A percentile compares a stretch with the other conserved stretches of the same genome.
phyloP scores from a whole-genome alignment of 768 basidiomycete species.

The Naganishia friedmannii region DNA sequence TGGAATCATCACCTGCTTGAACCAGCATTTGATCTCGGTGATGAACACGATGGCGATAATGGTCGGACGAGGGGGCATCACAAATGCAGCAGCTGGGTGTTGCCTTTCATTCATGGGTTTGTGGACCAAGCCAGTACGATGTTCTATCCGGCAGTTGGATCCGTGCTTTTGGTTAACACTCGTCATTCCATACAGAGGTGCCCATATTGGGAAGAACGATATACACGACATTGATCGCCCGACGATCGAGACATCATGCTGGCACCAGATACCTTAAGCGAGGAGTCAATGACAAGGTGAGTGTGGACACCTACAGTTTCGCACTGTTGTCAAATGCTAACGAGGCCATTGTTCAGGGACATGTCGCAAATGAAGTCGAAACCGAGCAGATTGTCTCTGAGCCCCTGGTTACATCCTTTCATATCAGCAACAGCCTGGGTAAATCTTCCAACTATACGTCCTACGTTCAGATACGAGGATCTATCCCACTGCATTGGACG shows the following conservation, averaged over 20 bases:
- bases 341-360: slow-evolving; percentile 63
- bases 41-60: slow-evolving; percentile 46
- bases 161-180: neutral
- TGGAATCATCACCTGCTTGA: slow-evolving; percentile 86
- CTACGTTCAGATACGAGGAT: slow-evolving; percentile 93
- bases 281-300: slow-evolving; percentile 81
- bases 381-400: slow-evolving; percentile 81
- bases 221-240: slow-evolving; percentile 90
- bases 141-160: too few species aligned
- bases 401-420: slow-evolving; percentile 46
- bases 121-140: slow-evolving; percentile 94
- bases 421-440: slow-evolving; percentile 24
- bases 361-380: slow-evolving; percentile 98
- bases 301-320: slow-evolving; percentile 52
- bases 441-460: slow-evolving; percentile 79
- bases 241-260: slow-evolving; percentile 89
- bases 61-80: slow-evolving; percentile 3
- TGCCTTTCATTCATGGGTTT: slow-evolving; percentile 90
- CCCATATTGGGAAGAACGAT: slow-evolving; percentile 84
- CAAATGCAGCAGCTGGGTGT: slow-evolving; percentile 67
- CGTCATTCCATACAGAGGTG: slow-evolving; percentile 62
- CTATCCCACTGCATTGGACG: slow-evolving; percentile 94
- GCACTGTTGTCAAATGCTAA: slow-evolving; percentile 21
- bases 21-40: slow-evolving; percentile 43
- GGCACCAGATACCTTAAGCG: slow-evolving; percentile 91